These are phyloP conservation scores for Pythium graminicola DNA, from an alignment of 352 stramenopile species.

Conservation along the genomic window DNA sequence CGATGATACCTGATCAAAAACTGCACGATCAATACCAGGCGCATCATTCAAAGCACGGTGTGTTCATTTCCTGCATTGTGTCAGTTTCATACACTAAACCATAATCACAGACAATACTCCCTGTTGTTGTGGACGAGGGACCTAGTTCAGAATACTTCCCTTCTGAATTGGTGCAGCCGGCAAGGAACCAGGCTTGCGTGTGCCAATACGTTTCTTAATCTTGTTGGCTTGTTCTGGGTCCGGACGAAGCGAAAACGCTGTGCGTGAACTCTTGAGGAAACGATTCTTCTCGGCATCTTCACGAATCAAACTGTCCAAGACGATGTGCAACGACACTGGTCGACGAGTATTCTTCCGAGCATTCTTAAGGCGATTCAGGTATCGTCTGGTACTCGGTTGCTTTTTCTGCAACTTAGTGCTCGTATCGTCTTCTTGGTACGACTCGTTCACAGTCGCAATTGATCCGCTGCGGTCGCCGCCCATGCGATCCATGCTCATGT, in stretches of 20 bases:
- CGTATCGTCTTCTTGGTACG: constrained; percentile 20
- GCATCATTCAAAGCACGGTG: neutral
- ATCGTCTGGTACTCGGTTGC: constrained; percentile 71
- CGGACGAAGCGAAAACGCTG: constrained; percentile 62
- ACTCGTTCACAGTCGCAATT: constrained; percentile 8
- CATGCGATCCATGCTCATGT: constrained; percentile 20
- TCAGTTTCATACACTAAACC: constrained; percentile 13
- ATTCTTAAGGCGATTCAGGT: constrained; percentile 73
- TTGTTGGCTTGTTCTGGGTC: constrained; percentile 69
- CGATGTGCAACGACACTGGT: constrained; percentile 62
- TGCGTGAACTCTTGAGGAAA: constrained; percentile 77
- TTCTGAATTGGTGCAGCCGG: constrained; percentile 61
- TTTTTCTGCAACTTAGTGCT: constrained; percentile 49
- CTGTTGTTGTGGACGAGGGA: neutral
- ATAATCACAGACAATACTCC: neutral
- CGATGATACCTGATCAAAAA: no score
- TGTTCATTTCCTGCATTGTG: constrained; percentile 2
- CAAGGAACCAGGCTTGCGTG: constrained; percentile 54
- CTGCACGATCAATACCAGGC: no score
- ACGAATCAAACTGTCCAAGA: constrained; percentile 73
- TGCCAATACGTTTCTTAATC: constrained; percentile 72
- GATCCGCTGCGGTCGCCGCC: constrained; percentile 8
- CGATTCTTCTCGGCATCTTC: constrained; percentile 76
- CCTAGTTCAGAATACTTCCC: constrained; percentile 44
- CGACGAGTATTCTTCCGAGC: constrained; percentile 54